These are phyloP conservation scores for Cryoendolithus antarcticus DNA, from an alignment of 2,329 filamentous ascomycete genomes.

Conservation along the genomic window DNA sequence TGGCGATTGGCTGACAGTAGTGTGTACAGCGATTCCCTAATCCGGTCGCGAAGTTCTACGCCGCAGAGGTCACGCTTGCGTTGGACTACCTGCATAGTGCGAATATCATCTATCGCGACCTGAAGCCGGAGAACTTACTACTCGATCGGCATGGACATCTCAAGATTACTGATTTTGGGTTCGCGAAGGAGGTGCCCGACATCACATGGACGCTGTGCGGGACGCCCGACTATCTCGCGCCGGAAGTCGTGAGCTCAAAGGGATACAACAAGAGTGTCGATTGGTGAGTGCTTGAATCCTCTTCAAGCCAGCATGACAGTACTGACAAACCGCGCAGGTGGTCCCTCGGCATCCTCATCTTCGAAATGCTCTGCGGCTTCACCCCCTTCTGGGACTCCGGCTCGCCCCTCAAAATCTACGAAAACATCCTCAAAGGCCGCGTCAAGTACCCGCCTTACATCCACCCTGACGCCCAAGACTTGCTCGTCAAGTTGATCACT, in stretches of 20 bases:
- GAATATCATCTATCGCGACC: constrained; percentile 94
- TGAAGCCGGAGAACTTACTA: constrained; percentile 85
- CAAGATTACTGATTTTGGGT: constrained; percentile 86
- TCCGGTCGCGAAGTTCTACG: constrained; percentile 97
- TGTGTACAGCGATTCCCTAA: constrained; percentile 81
- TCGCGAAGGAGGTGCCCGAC: constrained; percentile 94
- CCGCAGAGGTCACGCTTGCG: constrained; percentile 89
- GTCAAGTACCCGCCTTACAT: constrained; percentile 97
- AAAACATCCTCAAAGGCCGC: constrained; percentile 91
- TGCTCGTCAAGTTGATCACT: constrained; percentile 87
- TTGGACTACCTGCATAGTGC: constrained; percentile 89
- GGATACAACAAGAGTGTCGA: constrained; percentile 99
- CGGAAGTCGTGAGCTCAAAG: constrained; percentile 97
- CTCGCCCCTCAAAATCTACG: constrained; percentile 97
- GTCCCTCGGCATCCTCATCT: constrained; percentile 96
- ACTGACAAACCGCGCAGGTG: constrained; percentile 49
- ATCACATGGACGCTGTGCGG: constrained; percentile 99
- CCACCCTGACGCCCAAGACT: constrained; percentile 83
- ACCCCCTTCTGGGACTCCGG: constrained; percentile 98
- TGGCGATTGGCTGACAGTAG: neutral
- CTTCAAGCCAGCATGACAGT: neutral
- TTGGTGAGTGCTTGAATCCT: constrained; percentile 52
- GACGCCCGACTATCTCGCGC: constrained; percentile 92
- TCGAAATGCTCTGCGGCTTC: constrained; percentile 98
- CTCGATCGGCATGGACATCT: constrained; percentile 68